These are phyloP conservation scores for Didymella sp. DNA, from an alignment of 2,329 filamentous ascomycete species.

Conservation along the genomic window DNA sequence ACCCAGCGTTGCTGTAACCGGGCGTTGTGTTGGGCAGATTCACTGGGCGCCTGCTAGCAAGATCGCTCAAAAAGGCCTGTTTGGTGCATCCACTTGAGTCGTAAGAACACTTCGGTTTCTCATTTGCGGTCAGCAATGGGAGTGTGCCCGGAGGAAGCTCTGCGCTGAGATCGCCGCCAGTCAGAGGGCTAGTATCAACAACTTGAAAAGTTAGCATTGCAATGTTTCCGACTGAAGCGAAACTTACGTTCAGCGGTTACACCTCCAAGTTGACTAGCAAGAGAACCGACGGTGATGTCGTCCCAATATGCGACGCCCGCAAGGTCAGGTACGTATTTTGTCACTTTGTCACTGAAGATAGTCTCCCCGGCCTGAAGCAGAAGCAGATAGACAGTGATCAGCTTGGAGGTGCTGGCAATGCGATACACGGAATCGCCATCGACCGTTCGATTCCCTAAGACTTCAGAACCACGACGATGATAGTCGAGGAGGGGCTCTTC, in stretches of 20 bases:
- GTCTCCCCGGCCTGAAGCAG: conserved; percentile 45
- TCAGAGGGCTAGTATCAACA: background rate
- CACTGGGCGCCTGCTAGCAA: conserved; percentile 40
- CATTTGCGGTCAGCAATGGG: conserved; percentile 10
- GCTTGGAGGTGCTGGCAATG: conserved; percentile 52
- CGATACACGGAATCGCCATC: conserved; percentile 55
- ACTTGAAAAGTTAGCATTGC: background rate
- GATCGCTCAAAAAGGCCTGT: conserved; percentile 9
- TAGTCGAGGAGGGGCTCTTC: conserved; percentile 16
- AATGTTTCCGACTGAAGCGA: background rate
- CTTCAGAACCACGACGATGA: conserved; percentile 13
- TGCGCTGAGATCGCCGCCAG: conserved; percentile 14
- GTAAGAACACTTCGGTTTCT: conserved; percentile 12
- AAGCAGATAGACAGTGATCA: conserved; percentile 51
- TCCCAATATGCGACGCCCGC: conserved; percentile 37
- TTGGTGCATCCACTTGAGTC: conserved; percentile 8
- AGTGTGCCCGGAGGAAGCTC: conserved; percentile 13
- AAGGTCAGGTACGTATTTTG: conserved; percentile 39
- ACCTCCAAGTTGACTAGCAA: conserved; percentile 45
- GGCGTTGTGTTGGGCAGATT: conserved; percentile 56
- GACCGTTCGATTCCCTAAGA: conserved; percentile 13
- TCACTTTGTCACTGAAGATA: conserved; percentile 48
- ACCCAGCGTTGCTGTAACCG: conserved; percentile 59
- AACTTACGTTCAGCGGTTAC: conserved; percentile 34
- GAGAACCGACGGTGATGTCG: conserved; percentile 43